Evolutionary conservation across 108 stramenopile genomes (phyloP).

Genomic region (Conticribra weissflogii): DNA sequence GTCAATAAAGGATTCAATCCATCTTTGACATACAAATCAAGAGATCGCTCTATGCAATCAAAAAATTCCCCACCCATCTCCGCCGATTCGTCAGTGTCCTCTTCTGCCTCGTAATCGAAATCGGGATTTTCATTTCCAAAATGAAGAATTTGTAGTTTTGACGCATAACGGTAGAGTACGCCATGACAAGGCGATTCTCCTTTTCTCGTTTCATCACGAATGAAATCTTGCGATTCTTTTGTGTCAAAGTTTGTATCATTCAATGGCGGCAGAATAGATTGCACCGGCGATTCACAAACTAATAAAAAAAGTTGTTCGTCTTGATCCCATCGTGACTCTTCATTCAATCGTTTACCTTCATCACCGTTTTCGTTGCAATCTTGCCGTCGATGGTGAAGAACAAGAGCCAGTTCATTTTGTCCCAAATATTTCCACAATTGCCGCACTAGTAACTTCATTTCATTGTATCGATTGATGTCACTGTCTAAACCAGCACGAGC

Average conservation of each 20-base stretch:
- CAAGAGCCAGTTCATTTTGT: slow-evolving; percentile 37
- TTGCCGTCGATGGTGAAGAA: slow-evolving; percentile 25
- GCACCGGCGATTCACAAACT: slow-evolving; percentile 36
- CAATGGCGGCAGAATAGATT: slow-evolving; percentile 19
- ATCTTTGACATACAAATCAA: slow-evolving; percentile 37
- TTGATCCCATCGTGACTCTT: not conserved
- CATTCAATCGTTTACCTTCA: not conserved
- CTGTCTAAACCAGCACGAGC: slow-evolving; percentile 41
- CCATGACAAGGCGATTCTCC: slow-evolving; percentile 42
- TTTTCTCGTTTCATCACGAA: slow-evolving; percentile 24
- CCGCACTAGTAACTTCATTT: slow-evolving; percentile 50
- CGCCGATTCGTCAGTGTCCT: slow-evolving; percentile 5
- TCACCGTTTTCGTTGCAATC: not conserved
- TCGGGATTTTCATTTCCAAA: slow-evolving; percentile 42
- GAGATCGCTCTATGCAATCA: slow-evolving; percentile 50
- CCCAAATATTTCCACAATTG: slow-evolving; percentile 49
- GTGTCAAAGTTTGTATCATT: slow-evolving; percentile 15
- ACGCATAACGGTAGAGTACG: slow-evolving; percentile 44
- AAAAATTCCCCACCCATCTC: slow-evolving; percentile 25
- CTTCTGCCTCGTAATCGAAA: slow-evolving; percentile 9
- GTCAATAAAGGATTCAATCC: slow-evolving; percentile 49
- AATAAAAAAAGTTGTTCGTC: slow-evolving; percentile 40
- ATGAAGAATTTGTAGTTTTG: slow-evolving; percentile 43
- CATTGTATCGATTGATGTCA: slow-evolving; percentile 42
- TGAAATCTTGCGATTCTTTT: slow-evolving; percentile 16